Evolutionary conservation across 768 basidiomycete genomes (phyloP).

Genomic region (Vararia minispora): DNA sequence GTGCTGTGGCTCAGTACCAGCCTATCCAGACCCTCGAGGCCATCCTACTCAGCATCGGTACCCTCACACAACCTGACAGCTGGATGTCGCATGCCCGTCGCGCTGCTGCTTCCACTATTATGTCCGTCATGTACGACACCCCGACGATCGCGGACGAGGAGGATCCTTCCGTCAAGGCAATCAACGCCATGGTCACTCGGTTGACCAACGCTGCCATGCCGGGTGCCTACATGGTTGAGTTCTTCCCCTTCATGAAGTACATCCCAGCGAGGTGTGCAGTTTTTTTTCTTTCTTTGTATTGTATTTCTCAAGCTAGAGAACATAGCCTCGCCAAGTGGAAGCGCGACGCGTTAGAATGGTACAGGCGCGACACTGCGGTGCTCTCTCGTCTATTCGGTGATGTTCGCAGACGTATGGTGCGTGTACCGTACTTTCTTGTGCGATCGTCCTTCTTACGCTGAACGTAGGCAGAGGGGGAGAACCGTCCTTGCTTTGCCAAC

Average conservation of each 20-base stretch:
- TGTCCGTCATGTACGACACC: constrained; percentile 11
- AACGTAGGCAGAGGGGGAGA: constrained; percentile 6
- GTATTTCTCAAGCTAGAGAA: too few relatives aligned
- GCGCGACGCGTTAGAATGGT: constrained; percentile 6
- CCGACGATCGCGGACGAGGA: constrained; percentile 5
- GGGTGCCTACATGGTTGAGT: constrained; percentile 11
- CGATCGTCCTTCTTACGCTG: not conserved
- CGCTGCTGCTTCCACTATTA: constrained; percentile 8
- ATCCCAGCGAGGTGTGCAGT: constrained; percentile 8
- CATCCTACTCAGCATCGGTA: constrained; percentile 5
- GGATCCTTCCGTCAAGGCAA: constrained; percentile 5
- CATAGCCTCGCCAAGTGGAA: constrained; percentile 12
- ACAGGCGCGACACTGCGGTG: constrained; percentile 9
- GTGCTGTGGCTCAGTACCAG: constrained; percentile 4
- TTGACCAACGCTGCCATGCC: constrained; percentile 9
- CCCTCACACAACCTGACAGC: constrained; percentile 4
- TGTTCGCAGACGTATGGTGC: constrained; percentile 2
- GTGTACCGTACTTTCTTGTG: not conserved
- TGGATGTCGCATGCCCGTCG: constrained; percentile 10
- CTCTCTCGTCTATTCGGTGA: constrained; percentile 6
- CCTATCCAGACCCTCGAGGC: constrained; percentile 5
- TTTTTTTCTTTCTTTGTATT: too few relatives aligned
- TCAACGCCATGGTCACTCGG: constrained; percentile 10
- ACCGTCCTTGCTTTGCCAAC: constrained; percentile 7
- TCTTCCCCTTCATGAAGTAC: constrained; percentile 13